Percentiles rank a stretch among this genome's conserved stretches.
These are phyloP conservation scores for Pythium grandisporangium DNA, from an alignment of 352 stramenopile genomes.

Conservation along the genomic window DNA sequence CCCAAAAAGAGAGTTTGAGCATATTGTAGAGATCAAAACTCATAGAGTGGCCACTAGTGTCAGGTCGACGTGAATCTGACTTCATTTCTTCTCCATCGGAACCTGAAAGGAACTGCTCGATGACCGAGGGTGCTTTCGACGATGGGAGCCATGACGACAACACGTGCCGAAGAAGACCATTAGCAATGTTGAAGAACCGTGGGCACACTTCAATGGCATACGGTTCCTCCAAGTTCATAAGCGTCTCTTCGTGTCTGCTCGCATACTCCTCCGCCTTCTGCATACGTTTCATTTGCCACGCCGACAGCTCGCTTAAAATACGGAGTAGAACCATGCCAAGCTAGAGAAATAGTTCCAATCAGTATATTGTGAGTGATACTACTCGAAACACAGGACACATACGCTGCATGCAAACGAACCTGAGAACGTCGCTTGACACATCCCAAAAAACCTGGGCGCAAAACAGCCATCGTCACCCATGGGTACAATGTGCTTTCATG, in stretches of 20 bases:
- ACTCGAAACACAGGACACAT: not conserved
- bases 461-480: slow-evolving; percentile 14
- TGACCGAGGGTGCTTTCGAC: no score
- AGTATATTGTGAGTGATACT: no score
- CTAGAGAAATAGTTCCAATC: no score
- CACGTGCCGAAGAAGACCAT: slow-evolving; percentile 46
- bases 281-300: slow-evolving; percentile 88
- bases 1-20: not conserved
- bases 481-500: slow-evolving; percentile 16
- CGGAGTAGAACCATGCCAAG: slow-evolving; percentile 62
- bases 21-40: not conserved
- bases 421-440: slow-evolving; percentile 65
- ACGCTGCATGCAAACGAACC: slow-evolving; percentile 14
- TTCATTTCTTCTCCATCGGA: no score
- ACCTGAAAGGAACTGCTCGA: no score
- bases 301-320: slow-evolving; percentile 68
- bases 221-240: slow-evolving; percentile 71
- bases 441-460: slow-evolving; percentile 16
- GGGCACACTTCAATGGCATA: slow-evolving; percentile 78
- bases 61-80: no score
- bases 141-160: slow-evolving; percentile 46
- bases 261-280: slow-evolving; percentile 69
- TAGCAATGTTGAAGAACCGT: slow-evolving; percentile 65
- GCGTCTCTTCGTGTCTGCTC: slow-evolving; percentile 54
- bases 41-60: no score